phyloP scores from a whole-genome alignment of 306 rosid genomes.

The Mucuna pruriens region DNA sequence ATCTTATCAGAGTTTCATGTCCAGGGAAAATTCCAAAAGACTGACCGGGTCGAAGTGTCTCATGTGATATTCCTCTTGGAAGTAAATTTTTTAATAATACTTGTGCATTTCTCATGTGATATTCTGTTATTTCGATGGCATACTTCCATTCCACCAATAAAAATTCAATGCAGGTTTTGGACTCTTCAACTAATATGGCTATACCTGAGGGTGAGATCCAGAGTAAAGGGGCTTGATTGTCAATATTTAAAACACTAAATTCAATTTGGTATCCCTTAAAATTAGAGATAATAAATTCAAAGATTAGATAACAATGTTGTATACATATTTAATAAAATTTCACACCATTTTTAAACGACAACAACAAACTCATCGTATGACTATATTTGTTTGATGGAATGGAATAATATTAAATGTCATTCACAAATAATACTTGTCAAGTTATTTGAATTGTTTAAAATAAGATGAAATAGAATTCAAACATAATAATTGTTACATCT shows the following conservation, averaged over 20 bases:
- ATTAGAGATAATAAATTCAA: neutral
- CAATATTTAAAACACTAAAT: neutral
- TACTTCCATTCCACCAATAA: neutral
- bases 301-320: neutral
- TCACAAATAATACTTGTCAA: neutral
- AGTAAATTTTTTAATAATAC: slow-evolving; percentile 7
- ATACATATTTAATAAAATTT: neutral
- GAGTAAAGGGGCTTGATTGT: neutral
- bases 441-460: neutral
- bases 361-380: neutral
- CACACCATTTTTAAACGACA: neutral
- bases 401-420: neutral
- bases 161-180: neutral
- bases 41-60: slow-evolving; percentile 49
- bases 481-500: neutral
- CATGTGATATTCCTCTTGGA: slow-evolving; percentile 50
- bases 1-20: slow-evolving; percentile 51
- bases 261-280: neutral
- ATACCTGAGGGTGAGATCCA: neutral
- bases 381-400: neutral
- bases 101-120: neutral
- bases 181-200: neutral
- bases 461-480: neutral
- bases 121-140: neutral
- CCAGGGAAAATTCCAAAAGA: slow-evolving; percentile 47